These are phyloP conservation scores for Petrea volubilis DNA, from an alignment of 257 asterid species.

Conservation along the genomic window DNA sequence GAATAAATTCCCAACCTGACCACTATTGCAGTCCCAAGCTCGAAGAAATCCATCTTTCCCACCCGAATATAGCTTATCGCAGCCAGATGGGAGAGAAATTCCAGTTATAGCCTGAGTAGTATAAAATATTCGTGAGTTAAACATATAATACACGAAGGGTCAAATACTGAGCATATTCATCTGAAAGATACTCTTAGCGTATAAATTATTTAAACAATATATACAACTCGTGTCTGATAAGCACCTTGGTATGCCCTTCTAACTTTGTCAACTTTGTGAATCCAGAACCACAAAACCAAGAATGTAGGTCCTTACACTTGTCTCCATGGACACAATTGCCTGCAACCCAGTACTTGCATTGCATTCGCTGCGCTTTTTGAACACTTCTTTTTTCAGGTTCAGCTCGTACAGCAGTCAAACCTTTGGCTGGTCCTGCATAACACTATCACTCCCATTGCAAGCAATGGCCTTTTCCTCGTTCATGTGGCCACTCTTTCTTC, in stretches of 20 bases:
- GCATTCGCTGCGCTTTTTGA: constrained; percentile 27
- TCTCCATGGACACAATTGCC: constrained; percentile 50
- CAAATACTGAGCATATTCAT: background rate
- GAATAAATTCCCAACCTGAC: constrained; percentile 36
- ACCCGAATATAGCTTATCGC: constrained; percentile 45
- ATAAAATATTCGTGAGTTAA: background rate
- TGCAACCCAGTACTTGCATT: constrained; percentile 46
- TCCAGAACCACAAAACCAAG: constrained; percentile 51
- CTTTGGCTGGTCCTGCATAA: background rate
- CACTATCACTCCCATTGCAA: background rate
- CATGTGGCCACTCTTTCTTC: background rate
- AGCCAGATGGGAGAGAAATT: constrained; percentile 46
- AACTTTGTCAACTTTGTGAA: constrained; percentile 48
- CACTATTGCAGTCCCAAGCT: constrained; percentile 57
- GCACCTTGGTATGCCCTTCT: constrained; percentile 58
- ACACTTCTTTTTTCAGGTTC: background rate
- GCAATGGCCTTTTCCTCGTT: background rate
- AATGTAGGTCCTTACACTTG: constrained; percentile 46
- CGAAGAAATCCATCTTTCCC: constrained; percentile 42
- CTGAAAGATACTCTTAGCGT: background rate
- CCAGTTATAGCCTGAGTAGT: constrained; percentile 45
- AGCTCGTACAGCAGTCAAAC: constrained; percentile 6
- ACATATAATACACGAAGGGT: background rate
- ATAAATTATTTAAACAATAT: background rate
- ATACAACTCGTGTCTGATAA: background rate